These are phyloP conservation scores for Yarrowia galli DNA, from an alignment of 1,139 yeast genomes.

Conservation along the genomic window DNA sequence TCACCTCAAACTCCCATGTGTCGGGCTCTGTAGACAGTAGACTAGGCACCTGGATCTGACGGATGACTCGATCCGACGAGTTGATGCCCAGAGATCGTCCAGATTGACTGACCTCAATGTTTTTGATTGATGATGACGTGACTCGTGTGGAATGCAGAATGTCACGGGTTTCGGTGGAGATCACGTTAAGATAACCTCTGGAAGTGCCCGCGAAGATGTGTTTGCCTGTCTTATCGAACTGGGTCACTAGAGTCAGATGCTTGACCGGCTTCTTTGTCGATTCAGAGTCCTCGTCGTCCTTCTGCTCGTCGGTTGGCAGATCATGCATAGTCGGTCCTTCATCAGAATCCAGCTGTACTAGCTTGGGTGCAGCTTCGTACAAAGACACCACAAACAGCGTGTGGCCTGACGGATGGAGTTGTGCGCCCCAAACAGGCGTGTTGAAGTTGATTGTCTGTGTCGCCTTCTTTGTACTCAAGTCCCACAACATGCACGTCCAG, in stretches of 20 bases:
- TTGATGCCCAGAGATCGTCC: constrained; percentile 78
- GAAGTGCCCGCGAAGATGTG: constrained; percentile 77
- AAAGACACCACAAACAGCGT: constrained; percentile 59
- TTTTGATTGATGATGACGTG: constrained; percentile 75
- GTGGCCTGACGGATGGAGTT: constrained; percentile 61
- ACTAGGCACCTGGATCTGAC: constrained; percentile 70
- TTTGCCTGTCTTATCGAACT: constrained; percentile 57
- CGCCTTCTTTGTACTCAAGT: constrained; percentile 59
- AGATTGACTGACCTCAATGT: constrained; percentile 67
- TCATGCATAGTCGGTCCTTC: constrained; percentile 39
- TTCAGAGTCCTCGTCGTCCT: constrained; percentile 40
- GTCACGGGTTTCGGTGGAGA: constrained; percentile 44
- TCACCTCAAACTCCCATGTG: constrained; percentile 68
- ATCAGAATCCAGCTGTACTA: constrained; percentile 44
- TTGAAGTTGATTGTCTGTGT: constrained; percentile 61
- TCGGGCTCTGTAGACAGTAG: constrained; percentile 45
- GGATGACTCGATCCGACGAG: constrained; percentile 80
- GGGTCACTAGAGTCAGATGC: constrained; percentile 51
- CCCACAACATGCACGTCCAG: constrained; percentile 87
- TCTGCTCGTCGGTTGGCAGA: constrained; percentile 41
- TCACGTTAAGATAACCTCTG: constrained; percentile 75
- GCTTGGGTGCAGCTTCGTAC: constrained; percentile 49
- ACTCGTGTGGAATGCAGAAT: constrained; percentile 62
- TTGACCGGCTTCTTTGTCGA: constrained; percentile 44
- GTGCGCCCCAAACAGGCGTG: constrained; percentile 76